These are phyloP conservation scores for Tetrapisispora phaffii DNA, from an alignment of 805 yeast species.

Conservation along the genomic window DNA sequence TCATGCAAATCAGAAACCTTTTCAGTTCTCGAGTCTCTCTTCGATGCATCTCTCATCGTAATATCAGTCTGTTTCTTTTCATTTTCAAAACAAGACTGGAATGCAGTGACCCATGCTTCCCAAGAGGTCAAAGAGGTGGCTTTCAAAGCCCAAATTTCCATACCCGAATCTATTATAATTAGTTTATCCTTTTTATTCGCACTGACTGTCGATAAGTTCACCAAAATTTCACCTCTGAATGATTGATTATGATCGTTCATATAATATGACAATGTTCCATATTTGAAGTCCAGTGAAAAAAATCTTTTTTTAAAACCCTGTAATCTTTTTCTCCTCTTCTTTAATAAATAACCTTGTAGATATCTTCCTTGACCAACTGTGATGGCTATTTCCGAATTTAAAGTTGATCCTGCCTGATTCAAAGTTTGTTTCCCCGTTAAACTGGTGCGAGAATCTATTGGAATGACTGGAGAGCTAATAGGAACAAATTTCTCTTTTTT, in stretches of 20 bases:
- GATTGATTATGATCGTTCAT: conserved; percentile 59
- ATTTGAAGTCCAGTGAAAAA: conserved; percentile 71
- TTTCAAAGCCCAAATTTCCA: conserved; percentile 86
- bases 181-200: conserved; percentile 60
- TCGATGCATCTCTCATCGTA: not conserved
- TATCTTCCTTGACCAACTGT: conserved; percentile 46
- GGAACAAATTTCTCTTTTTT: not conserved
- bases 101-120: conserved; percentile 73
- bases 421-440: not conserved
- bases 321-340: conserved; percentile 70
- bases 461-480: not conserved
- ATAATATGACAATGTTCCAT: conserved; percentile 77
- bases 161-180: conserved; percentile 82
- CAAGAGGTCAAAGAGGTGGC: conserved; percentile 58
- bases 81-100: conserved; percentile 36
- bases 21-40: not conserved
- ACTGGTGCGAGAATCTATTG: not conserved
- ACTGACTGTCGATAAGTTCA: conserved; percentile 69
- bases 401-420: conserved; percentile 7
- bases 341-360: conserved; percentile 67
- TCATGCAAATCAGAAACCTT: conserved; percentile 1
- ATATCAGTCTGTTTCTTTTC: not conserved
- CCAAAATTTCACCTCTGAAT: conserved; percentile 81
- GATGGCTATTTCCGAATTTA: conserved; percentile 6
- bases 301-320: conserved; percentile 84